These are phyloP conservation scores for Annulohypoxylon stygium DNA, from an alignment of 495 filamentous ascomycete species.

Conservation along the genomic window DNA sequence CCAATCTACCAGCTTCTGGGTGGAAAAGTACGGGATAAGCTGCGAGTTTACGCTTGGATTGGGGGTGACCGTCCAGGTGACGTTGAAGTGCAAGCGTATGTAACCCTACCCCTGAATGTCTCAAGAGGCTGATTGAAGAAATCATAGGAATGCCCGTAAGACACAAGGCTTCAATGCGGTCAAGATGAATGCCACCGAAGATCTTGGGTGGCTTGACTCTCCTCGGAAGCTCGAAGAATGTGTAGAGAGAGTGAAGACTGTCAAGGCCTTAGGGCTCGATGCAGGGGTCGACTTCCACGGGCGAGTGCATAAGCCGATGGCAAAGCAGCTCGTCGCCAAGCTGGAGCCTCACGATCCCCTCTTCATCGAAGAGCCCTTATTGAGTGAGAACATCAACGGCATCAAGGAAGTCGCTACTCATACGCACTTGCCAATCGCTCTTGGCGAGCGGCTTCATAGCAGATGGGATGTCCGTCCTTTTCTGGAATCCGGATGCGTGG, in stretches of 20 bases:
- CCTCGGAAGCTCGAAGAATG: conserved; percentile 72
- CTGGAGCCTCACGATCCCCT: conserved; percentile 78
- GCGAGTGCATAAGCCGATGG: conserved; percentile 83
- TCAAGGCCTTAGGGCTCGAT: conserved; percentile 78
- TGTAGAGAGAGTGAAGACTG: conserved; percentile 75
- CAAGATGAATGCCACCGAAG: conserved; percentile 88
- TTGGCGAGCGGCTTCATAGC: conserved; percentile 80
- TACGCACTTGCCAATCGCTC: conserved; percentile 76
- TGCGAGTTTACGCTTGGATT: conserved; percentile 89
- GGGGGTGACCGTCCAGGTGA: conserved; percentile 83
- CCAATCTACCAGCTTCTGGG: conserved; percentile 81
- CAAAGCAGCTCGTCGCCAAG: conserved; percentile 78
- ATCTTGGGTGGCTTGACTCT: conserved; percentile 83
- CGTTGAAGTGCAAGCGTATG: conserved; percentile 73
- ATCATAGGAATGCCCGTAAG: conserved; percentile 67
- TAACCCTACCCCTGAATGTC: conserved; percentile 16
- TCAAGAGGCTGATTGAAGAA: conserved; percentile 6
- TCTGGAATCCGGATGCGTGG: conserved; percentile 75
- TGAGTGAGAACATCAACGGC: conserved; percentile 77
- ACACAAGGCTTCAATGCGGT: conserved; percentile 78
- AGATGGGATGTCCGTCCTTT: conserved; percentile 84
- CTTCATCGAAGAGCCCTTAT: conserved; percentile 85
- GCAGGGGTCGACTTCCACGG: conserved; percentile 84
- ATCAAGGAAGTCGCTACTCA: conserved; percentile 74
- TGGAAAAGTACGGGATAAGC: conserved; percentile 78